A percentile compares a stretch with the other conserved stretches of the same genome.
These are phyloP conservation scores for Mitragyna speciosa DNA, from an alignment of 257 asterid species.

Conservation along the genomic window DNA sequence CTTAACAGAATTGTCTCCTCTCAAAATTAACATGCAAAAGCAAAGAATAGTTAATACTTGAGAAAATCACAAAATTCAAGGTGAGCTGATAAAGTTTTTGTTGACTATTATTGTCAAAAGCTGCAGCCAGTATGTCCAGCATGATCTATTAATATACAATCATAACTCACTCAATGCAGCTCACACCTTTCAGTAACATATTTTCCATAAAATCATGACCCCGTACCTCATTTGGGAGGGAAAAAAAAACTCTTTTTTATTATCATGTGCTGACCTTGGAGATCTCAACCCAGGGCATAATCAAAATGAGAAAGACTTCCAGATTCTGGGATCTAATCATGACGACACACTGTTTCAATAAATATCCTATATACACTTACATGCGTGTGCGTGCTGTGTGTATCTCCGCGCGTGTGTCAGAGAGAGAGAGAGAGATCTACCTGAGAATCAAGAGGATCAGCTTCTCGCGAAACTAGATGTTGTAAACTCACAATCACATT, in stretches of 20 bases:
- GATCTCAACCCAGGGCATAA: neutral
- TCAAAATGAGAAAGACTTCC: neutral
- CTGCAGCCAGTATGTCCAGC: neutral
- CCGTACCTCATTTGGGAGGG: no score
- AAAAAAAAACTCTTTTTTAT: no score
- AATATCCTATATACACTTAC: neutral
- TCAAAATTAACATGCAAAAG: neutral
- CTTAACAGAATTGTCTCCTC: neutral
- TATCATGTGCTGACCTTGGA: neutral
- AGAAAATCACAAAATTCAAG: neutral
- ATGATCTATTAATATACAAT: neutral
- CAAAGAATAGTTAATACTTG: neutral
- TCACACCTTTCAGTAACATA: neutral
- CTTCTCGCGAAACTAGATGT: slow-evolving; percentile 85
- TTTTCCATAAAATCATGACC: neutral
- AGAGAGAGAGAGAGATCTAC: slow-evolving; percentile 31
- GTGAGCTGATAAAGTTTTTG: neutral
- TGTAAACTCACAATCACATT: slow-evolving; percentile 83
- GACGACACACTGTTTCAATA: neutral
- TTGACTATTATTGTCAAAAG: neutral
- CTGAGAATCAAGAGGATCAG: slow-evolving; percentile 98
- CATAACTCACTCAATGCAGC: neutral
- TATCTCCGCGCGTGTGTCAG: no score
- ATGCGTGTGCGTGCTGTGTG: no score
- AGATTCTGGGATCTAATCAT: neutral